These are phyloP conservation scores for Pseudevernia furfuracea DNA, from an alignment of 495 filamentous ascomycete species.

Conservation along the genomic window DNA sequence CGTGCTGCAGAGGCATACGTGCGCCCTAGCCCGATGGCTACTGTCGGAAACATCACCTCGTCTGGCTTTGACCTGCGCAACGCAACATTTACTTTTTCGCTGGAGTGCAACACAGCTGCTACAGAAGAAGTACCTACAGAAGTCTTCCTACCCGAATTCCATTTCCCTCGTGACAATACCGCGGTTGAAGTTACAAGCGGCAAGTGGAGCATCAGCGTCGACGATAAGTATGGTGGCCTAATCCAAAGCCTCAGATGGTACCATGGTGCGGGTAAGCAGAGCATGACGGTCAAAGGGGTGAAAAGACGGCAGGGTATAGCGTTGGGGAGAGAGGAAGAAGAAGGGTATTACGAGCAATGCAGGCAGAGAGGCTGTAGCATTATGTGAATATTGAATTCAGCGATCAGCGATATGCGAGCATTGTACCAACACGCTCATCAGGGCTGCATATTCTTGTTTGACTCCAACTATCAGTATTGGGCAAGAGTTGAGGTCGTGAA, in stretches of 20 bases:
- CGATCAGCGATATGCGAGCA: neutral
- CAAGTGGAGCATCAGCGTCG: slow-evolving; percentile 75
- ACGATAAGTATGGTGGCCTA: slow-evolving; percentile 57
- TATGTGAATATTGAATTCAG: slow-evolving; percentile 37
- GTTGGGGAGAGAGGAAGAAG: slow-evolving; percentile 44
- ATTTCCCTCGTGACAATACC: slow-evolving; percentile 71
- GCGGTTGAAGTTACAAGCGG: slow-evolving; percentile 70
- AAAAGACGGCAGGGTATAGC: slow-evolving; percentile 48
- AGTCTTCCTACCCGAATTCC: slow-evolving; percentile 84
- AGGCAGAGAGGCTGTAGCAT: slow-evolving; percentile 43
- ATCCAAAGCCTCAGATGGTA: slow-evolving; percentile 79
- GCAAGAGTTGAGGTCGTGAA: neutral
- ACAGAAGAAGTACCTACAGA: slow-evolving; percentile 62
- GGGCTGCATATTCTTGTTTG: neutral
- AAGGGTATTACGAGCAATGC: slow-evolving; percentile 56
- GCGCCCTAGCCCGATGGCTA: slow-evolving; percentile 72
- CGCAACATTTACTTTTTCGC: slow-evolving; percentile 61
- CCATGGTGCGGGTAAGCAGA: slow-evolving; percentile 79
- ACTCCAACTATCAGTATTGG: neutral
- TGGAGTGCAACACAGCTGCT: slow-evolving; percentile 47
- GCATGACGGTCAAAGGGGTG: slow-evolving; percentile 67
- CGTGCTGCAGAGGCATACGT: slow-evolving; percentile 89
- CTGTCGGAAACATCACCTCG: slow-evolving; percentile 56
- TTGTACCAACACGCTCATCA: neutral
- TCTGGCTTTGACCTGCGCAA: slow-evolving; percentile 74